Evolutionary conservation across 2,329 filamentous ascomycete genomes (phyloP).

Genomic region (Colletotrichum truncatum): DNA sequence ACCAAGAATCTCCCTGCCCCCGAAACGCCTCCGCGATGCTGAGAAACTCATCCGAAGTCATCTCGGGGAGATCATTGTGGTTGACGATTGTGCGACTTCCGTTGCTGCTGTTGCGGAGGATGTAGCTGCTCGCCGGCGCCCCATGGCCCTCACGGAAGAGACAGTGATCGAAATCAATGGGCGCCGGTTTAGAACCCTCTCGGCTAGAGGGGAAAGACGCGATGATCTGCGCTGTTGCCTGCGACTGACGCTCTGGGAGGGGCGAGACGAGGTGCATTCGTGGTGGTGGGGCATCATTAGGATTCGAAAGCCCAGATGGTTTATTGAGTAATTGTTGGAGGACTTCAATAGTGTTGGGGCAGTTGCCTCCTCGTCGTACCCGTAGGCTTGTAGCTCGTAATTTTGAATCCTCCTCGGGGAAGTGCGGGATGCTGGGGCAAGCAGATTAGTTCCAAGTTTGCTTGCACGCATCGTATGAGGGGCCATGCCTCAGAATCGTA

Average conservation of each 20-base stretch:
- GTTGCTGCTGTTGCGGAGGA: slow-evolving; percentile 69
- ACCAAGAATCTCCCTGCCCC: slow-evolving; percentile 61
- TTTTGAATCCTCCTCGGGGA: slow-evolving; percentile 77
- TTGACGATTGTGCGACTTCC: slow-evolving; percentile 76
- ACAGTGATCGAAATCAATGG: slow-evolving; percentile 62
- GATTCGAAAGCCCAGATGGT: not conserved
- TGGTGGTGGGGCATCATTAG: slow-evolving; percentile 30
- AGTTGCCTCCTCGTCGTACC: slow-evolving; percentile 76
- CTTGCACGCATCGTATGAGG: slow-evolving; percentile 21
- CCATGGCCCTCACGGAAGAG: slow-evolving; percentile 64
- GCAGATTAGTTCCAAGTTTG: not conserved
- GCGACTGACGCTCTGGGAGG: slow-evolving; percentile 63
- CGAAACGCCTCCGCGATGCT: slow-evolving; percentile 49
- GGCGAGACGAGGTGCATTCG: slow-evolving; percentile 56
- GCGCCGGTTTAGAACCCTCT: slow-evolving; percentile 23
- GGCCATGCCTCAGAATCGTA: slow-evolving; percentile 71
- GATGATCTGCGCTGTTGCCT: slow-evolving; percentile 60
- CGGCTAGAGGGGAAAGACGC: slow-evolving; percentile 57
- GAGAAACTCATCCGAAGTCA: slow-evolving; percentile 70
- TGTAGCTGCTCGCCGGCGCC: slow-evolving; percentile 74
- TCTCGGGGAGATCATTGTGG: slow-evolving; percentile 73
- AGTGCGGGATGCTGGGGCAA: slow-evolving; percentile 67
- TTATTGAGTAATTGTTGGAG: slow-evolving; percentile 66
- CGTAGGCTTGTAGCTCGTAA: slow-evolving; percentile 69
- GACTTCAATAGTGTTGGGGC: slow-evolving; percentile 76